A percentile compares a stretch with the other conserved stretches of the same genome.
Conservation (phyloP, 352 stramenopile species). For the Globisporangium paddicum region DNA sequence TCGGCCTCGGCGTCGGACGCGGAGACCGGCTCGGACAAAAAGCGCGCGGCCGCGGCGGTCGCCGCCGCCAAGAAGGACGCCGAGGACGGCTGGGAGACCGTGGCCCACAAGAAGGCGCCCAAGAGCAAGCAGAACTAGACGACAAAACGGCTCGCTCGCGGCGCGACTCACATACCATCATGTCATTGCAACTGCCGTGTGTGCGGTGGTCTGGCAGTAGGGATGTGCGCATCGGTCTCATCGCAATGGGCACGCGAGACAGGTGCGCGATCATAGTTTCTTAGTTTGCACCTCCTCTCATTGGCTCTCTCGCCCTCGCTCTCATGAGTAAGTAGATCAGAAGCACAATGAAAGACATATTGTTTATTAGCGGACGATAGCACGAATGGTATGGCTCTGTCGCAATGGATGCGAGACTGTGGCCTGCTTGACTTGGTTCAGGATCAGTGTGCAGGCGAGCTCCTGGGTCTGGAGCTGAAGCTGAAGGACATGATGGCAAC, state of each 20-base stretch:
- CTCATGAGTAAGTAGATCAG: not conserved
- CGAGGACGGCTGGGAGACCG: conserved; percentile 78
- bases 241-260: not conserved
- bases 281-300: conserved; percentile 9
- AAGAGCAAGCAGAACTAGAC: conserved; percentile 63
- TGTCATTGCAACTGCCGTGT: too few species aligned
- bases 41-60: conserved; percentile 37
- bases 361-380: conserved; percentile 11
- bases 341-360: conserved; percentile 9
- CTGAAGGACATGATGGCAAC: too few species aligned
- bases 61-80: conserved; percentile 51
- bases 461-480: not conserved
- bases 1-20: conserved; percentile 19
- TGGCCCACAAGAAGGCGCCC: conserved; percentile 57
- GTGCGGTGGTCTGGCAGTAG: not conserved
- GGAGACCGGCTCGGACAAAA: conserved; percentile 38
- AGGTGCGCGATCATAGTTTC: conserved; percentile 4
- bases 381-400: not conserved
- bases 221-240: not conserved
- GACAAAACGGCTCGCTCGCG: not conserved
- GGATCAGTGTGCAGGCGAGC: not conserved
- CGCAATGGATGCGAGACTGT: not conserved
- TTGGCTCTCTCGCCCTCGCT: not conserved
- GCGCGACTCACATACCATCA: too few species aligned
- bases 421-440: not conserved